A percentile compares a stretch with the other conserved stretches of the same genome.
Evolutionary conservation across 345 rosid species (phyloP).

Genomic region (Eucalyptus pumila): DNA sequence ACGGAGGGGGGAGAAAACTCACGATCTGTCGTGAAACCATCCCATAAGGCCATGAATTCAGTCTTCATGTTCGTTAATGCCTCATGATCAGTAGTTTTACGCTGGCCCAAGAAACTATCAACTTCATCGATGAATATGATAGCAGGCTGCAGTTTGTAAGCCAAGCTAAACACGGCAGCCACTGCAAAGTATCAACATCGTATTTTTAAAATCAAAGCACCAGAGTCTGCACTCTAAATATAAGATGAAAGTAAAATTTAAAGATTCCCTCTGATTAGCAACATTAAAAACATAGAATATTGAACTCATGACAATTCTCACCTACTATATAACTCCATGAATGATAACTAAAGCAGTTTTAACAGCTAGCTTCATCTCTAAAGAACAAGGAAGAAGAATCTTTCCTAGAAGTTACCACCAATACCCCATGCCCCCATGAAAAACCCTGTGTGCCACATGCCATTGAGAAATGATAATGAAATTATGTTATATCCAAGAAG

Average conservation of each 20-base stretch:
- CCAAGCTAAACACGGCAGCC: slow-evolving; percentile 93
- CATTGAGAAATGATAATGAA: neutral
- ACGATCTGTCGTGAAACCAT: slow-evolving; percentile 97
- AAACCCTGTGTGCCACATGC: neutral
- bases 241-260: neutral
- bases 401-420: neutral
- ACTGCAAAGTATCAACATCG: slow-evolving; percentile 29
- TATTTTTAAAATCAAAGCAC: neutral
- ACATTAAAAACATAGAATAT: neutral
- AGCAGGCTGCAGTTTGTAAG: slow-evolving; percentile 91
- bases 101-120: slow-evolving; percentile 94
- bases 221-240: neutral
- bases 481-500: neutral
- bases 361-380: neutral
- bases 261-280: neutral
- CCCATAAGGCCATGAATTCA: slow-evolving; percentile 99
- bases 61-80: slow-evolving; percentile 95
- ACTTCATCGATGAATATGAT: slow-evolving; percentile 97
- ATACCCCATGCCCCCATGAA: neutral
- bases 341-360: neutral
- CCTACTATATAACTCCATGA: neutral
- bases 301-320: neutral
- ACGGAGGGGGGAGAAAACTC: slow-evolving; percentile 16
- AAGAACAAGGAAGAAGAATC: neutral
- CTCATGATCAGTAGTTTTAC: slow-evolving; percentile 78